Evolutionary conservation across 1,284 basidiomycete genomes (phyloP), one percentile per base, ranked within the genome.

Genomic region (Amylostereum chailletii): DNA sequence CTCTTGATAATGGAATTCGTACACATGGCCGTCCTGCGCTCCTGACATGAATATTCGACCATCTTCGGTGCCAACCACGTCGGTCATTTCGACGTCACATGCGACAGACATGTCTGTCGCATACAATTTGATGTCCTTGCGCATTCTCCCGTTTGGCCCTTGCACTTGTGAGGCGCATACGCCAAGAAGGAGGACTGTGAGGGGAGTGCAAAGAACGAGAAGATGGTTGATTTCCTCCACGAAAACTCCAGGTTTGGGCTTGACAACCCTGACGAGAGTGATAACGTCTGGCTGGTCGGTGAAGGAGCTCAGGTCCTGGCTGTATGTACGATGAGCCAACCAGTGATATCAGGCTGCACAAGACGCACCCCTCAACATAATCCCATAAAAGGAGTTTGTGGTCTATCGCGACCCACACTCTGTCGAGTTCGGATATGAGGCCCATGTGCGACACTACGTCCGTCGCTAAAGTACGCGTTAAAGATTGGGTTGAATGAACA

Each of bases 361-460:
- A 11, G 34, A 74, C 82, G 54, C 60, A 92, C 86, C 90, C 90
- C 61, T 96, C 90, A 46, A 84, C 72, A 66, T 98, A 99, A 67
- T 98, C 92, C 96, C 96, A 99, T 31, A 99, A 72, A 62, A 96
- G 93, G 39, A 99, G 74, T 60, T 91, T 90, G 65, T 95, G 86
- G 71, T 97, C 93, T 54, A 98, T 87, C 7, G 91, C 86, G 58
- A 98, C 90, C 92, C 94, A 99, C 0, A 91, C 94, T 46, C 94
- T 79, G 58, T 93, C 91, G 55, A 99, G 91, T 59, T 94, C 90
- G 33, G 94, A 86, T 62, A 99, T 83, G 49, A 99, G 68, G 7
- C 95, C 95, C 88, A 96, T 94, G 50, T 69, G 67, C 40, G 83
- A 78, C 9, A 76, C 77, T 48, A 82, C 74, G 60, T 69, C 78